Evolutionary conservation across 2,329 filamentous ascomycete species (phyloP), one percentile per base, ranked within the genome.

Genomic region (Nemania bipapillata): DNA sequence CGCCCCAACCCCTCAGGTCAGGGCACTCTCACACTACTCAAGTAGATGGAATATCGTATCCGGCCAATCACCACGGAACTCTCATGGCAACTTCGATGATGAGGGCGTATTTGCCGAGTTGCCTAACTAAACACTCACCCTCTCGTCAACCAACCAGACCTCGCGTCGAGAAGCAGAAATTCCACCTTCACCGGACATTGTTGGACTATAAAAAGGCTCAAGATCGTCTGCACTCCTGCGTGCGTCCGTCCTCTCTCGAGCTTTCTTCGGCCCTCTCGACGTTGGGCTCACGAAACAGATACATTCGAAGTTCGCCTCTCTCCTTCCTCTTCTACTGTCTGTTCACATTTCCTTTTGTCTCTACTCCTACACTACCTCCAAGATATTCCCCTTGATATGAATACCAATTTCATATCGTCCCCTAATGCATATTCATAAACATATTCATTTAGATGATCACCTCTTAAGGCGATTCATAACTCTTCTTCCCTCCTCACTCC

Each of bases 161-260:
- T 26, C 45, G 4, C 8, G 26, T 45, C 9, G 28, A 35, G n/a
- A n/a, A n/a, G n/a, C n/a, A n/a, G n/a, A n/a, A n/a, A n/a, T n/a
- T n/a, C n/a, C n/a, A n/a, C n/a, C n/a, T n/a, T n/a, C n/a, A n/a
- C n/a, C n/a, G n/a, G n/a, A n/a, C n/a, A n/a, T n/a, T n/a, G n/a
- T 2, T 62, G 24, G 28, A 52, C 9, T 66, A 62, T 66, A 57
- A 62, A 47, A 56, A n/a, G n/a, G n/a, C n/a, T n/a, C n/a, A n/a
- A n/a, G n/a, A n/a, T n/a, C n/a, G n/a, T n/a, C n/a, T n/a, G n/a
- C n/a, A n/a, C n/a, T n/a, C n/a, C n/a, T n/a, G n/a, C n/a, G n/a
- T n/a, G n/a, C n/a, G n/a, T n/a, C n/a, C n/a, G n/a, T n/a, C n/a
- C n/a, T 42, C 2, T 40, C 37, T 24, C 24, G 4, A 20, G 24